phyloP scores from a whole-genome alignment of 371 early-diverging fungal genomes.

The Mortierella sp. region DNA sequence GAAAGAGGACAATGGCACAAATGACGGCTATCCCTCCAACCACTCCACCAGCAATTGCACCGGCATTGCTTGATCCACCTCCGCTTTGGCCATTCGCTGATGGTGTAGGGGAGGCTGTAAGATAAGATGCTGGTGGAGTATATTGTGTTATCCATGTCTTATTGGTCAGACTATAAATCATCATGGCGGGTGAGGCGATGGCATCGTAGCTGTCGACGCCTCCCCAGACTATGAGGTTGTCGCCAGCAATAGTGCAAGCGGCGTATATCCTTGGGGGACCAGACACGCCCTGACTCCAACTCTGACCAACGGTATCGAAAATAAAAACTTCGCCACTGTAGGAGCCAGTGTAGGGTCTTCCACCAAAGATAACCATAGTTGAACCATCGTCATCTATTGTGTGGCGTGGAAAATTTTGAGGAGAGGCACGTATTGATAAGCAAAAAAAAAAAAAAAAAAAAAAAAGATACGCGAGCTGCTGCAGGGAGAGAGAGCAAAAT shows the following conservation, averaged over 20 bases:
- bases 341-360: neutral
- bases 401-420: neutral
- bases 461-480: neutral
- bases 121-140: constrained; percentile 30
- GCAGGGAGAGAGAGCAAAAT: no score
- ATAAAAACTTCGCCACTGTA: constrained; percentile 28
- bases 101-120: neutral
- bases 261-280: constrained; percentile 32
- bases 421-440: neutral
- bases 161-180: constrained; percentile 30
- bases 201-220: constrained; percentile 8
- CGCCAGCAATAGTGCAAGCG: constrained; percentile 42
- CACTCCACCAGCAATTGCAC: constrained; percentile 41
- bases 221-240: constrained; percentile 40
- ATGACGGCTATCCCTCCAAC: constrained; percentile 31
- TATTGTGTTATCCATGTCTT: constrained; percentile 26
- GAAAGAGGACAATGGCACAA: constrained; percentile 16
- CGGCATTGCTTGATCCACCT: constrained; percentile 5
- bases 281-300: constrained; percentile 24
- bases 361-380: constrained; percentile 30
- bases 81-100: neutral
- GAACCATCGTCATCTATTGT: constrained; percentile 44
- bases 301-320: constrained; percentile 17
- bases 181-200: neutral
- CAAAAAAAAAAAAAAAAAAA: neutral